Evolutionary conservation across 129 eudicot species (phyloP).

Genomic region (Glebionis coronaria): DNA sequence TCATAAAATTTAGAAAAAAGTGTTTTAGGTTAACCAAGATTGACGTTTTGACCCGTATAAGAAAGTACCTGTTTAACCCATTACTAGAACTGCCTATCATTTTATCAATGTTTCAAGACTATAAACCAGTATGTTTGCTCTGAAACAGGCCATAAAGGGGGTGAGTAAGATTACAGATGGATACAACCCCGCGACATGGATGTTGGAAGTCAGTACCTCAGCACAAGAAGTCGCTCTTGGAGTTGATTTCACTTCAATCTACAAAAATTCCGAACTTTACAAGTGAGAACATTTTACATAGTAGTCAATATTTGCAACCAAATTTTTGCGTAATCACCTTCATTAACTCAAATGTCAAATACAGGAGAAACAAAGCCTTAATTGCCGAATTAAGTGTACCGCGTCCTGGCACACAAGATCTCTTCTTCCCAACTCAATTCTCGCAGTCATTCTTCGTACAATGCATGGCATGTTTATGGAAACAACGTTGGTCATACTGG

Average conservation of each 20-base stretch:
- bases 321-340: not conserved
- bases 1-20: no score
- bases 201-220: slow-evolving; percentile 54
- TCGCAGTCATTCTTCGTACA: slow-evolving; percentile 41
- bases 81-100: no score
- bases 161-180: slow-evolving; percentile 53
- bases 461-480: slow-evolving; percentile 43
- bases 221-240: slow-evolving; percentile 49
- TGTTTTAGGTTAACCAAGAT: no score
- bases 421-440: slow-evolving; percentile 35
- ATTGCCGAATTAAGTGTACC: slow-evolving; percentile 41
- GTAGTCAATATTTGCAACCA: not conserved
- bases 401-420: slow-evolving; percentile 36
- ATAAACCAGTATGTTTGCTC: not conserved
- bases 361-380: slow-evolving; percentile 49
- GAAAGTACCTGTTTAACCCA: no score
- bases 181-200: slow-evolving; percentile 75
- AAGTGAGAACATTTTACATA: slow-evolving; percentile 16
- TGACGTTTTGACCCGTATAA: no score
- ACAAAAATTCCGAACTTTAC: slow-evolving; percentile 52
- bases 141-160: slow-evolving; percentile 38
- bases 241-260: slow-evolving; percentile 47
- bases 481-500: slow-evolving; percentile 52
- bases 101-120: no score
- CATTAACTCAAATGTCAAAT: no score